Percentiles rank a stretch among this genome's conserved stretches.
Conservation (phyloP, 768 basidiomycete species). For the Leccinum rimulosum region DNA sequence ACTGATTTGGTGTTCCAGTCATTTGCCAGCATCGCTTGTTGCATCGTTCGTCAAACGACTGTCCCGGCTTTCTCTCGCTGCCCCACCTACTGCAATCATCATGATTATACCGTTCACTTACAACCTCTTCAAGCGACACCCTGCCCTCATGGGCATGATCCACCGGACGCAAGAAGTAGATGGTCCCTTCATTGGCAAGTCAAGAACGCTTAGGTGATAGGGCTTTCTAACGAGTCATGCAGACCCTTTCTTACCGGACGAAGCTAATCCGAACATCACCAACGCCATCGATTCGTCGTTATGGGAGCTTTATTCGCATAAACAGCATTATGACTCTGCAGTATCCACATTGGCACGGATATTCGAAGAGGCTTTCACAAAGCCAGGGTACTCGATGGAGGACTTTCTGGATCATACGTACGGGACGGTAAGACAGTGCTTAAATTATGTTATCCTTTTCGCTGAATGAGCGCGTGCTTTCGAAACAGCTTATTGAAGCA, state of each 20-base stretch:
- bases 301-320: conserved; percentile 87
- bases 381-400: conserved; percentile 85
- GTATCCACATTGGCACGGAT: conserved; percentile 88
- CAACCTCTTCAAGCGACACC: conserved; percentile 90
- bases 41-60: conserved; percentile 95
- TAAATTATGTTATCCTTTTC: neutral
- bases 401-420: conserved; percentile 97
- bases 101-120: conserved; percentile 93
- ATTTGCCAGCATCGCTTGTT: conserved; percentile 85
- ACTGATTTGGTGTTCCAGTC: conserved; percentile 43
- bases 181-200: conserved; percentile 35
- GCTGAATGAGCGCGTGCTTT: conserved; percentile 4
- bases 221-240: conserved; percentile 2
- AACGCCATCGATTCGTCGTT: conserved; percentile 83
- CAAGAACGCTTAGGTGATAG: neutral
- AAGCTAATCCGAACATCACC: conserved; percentile 73
- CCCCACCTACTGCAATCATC: conserved; percentile 88
- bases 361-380: conserved; percentile 92
- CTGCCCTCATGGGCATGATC: conserved; percentile 89
- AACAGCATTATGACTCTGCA: conserved; percentile 78
- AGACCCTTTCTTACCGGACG: conserved; percentile 71
- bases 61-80: conserved; percentile 75
- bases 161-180: conserved; percentile 55
- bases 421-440: conserved; percentile 55
- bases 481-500: conserved; percentile 75